Percentiles rank a stretch among this genome's conserved stretches.
Conservation (phyloP, 2,329 filamentous ascomycete species). For the Colletotrichum sublineola region DNA sequence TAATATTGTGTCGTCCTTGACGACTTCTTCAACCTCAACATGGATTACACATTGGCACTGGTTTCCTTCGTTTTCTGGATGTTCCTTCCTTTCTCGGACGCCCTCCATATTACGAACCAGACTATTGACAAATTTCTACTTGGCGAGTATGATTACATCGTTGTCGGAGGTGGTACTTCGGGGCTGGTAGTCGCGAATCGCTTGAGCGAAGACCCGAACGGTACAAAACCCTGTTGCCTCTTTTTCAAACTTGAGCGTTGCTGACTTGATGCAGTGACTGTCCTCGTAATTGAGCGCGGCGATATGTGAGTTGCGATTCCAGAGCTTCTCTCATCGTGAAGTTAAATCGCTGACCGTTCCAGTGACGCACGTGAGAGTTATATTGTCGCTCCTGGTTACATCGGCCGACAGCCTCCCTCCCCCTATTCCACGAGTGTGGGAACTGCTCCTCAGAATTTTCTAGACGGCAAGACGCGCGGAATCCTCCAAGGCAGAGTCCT, state of each 20-base stretch:
- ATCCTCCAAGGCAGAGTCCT: constrained; percentile 55
- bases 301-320: constrained; percentile 34
- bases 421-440: constrained; percentile 50
- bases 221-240: constrained; percentile 8
- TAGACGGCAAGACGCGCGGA: constrained; percentile 51
- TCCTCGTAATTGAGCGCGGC: constrained; percentile 44
- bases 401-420: constrained; percentile 38
- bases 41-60: constrained; percentile 12
- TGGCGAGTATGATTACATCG: constrained; percentile 53
- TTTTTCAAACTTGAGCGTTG: neutral
- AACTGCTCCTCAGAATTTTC: constrained; percentile 49
- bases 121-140: constrained; percentile 33
- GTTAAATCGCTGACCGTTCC: neutral
- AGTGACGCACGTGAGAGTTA: constrained; percentile 38
- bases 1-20: neutral
- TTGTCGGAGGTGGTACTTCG: constrained; percentile 62
- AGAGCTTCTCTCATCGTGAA: neutral
- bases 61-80: neutral
- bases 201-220: constrained; percentile 54
- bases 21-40: neutral
- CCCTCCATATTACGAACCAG: constrained; percentile 33
- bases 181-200: constrained; percentile 60
- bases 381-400: constrained; percentile 43
- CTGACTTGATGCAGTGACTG: constrained; percentile 36
- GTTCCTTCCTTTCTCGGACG: constrained; percentile 15